Base-by-base conservation (phyloP, 495 filamentous ascomycete genomes). In the Penicillium macrosclerotiorum region DNA sequence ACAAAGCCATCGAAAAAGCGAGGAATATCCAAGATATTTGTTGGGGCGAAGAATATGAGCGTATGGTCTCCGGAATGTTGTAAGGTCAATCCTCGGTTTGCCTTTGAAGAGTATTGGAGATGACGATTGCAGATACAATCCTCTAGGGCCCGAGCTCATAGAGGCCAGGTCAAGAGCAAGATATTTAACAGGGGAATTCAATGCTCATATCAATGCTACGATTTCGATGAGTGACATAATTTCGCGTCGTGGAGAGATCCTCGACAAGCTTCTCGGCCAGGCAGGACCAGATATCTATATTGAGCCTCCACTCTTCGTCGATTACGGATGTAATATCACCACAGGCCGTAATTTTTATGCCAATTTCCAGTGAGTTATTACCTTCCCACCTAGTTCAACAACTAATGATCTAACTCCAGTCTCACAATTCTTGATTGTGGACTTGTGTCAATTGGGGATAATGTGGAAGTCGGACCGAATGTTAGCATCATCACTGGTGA, bases 31-130 rank as follows among this genome's bases (percentile, higher is more conserved):
- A 38, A 8, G 20, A 19, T 12, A 13, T 38, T 25, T 38, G 36
- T 13, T 38, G 36, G 36, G 36, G 71, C 35, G 66, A 73, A 8
- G 67, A 75, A 27, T 75, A 73, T 42, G 72, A 75, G 52, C 63
- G 68, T 18, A 77, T 77, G 74, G 69, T 76, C n/a, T 72, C 70
- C 1, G 71, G 73, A 3, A 72, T 75, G 70, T 47, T 71, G 70
- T 73, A 55, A 36, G 59, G n/a, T 22, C 1, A 17, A 37, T 7
- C 18, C 6, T 32, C 23, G 19, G n/a, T 19, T 12, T n/a, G 11
- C 22, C 6, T 14, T 24, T 25, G 12, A 24, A 19, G 23, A 16
- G 25, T 14, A 9, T 13, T 17, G 6, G 9, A 5, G 1, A 11
- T 4, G 7, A 22, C 2, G 1, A 1, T 26, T n/a, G n/a, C n/a